phyloP scores from a whole-genome alignment of 2,329 filamentous ascomycete species.

The Pseudogymnoascus sp. region DNA sequence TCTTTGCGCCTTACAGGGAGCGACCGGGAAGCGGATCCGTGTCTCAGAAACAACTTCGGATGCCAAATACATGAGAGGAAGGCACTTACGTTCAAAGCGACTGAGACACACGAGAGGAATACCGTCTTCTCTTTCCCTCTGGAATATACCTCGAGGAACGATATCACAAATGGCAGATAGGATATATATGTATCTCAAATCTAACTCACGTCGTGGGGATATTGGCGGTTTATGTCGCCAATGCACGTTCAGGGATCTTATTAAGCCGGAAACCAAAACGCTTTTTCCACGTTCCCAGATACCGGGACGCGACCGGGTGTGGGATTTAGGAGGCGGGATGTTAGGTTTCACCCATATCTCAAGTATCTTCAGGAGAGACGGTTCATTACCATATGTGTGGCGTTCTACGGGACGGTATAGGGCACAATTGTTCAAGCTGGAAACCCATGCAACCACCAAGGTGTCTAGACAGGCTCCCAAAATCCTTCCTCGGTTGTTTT shows the following conservation, averaged over 20 bases:
- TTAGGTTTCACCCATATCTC: not conserved
- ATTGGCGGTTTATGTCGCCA: not conserved
- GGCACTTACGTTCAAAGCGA: not conserved
- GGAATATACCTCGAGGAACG: not conserved
- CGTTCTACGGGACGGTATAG: not conserved
- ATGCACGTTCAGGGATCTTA: constrained; percentile 1
- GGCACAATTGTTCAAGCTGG: not conserved
- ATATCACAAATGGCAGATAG: not conserved
- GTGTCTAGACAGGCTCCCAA: not conserved
- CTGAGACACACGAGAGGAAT: not conserved
- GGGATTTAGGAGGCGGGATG: not conserved
- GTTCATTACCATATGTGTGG: not conserved
- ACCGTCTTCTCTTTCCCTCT: not conserved
- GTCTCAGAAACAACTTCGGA: not conserved
- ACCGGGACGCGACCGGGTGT: not conserved
- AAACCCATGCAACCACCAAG: not conserved
- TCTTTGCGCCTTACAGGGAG: not conserved
- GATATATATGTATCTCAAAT: not conserved
- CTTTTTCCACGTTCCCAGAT: not conserved
- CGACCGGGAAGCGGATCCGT: not conserved
- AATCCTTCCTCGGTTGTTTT: not conserved
- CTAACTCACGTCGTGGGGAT: not conserved
- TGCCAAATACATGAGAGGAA: not conserved
- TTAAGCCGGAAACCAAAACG: not conserved
- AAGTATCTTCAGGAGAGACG: not conserved